Conservation (phyloP, 1,284 basidiomycete species). For the Ganoderma multipileum region DNA sequence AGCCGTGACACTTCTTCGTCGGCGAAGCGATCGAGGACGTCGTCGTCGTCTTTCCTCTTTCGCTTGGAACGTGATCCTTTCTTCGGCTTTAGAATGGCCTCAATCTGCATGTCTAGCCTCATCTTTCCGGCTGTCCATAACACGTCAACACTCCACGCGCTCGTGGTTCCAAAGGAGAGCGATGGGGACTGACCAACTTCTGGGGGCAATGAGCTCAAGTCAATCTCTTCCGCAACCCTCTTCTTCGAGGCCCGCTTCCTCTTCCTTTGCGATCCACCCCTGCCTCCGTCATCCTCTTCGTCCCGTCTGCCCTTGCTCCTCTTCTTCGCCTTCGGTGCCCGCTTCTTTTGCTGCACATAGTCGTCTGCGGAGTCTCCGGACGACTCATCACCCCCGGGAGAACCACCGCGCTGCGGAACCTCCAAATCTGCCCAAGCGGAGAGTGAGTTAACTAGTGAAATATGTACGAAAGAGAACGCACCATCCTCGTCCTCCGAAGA, state of each 20-base stretch:
- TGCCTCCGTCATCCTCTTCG: conserved; percentile 47
- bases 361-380: conserved; percentile 73
- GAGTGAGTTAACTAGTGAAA: conserved; percentile 1
- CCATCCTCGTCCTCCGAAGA: conserved; percentile 78
- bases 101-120: conserved; percentile 76
- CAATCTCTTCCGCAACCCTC: conserved; percentile 56
- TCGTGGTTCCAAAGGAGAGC: not conserved
- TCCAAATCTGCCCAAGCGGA: conserved; percentile 32
- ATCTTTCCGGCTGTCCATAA: conserved; percentile 59
- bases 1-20: conserved; percentile 92
- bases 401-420: conserved; percentile 39
- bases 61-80: conserved; percentile 67
- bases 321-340: conserved; percentile 53
- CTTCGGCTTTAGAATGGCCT: conserved; percentile 85
- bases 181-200: conserved; percentile 64
- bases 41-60: conserved; percentile 82
- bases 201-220: conserved; percentile 69
- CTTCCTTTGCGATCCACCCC: conserved; percentile 45
- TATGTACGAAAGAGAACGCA: conserved; percentile 27
- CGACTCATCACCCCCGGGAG: conserved; percentile 49
- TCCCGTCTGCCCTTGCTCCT: conserved; percentile 45
- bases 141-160: not conserved
- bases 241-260: conserved; percentile 48
- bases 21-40: conserved; percentile 83
- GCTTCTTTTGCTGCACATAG: conserved; percentile 65